Evolutionary conservation across 164 flowering plant genomes (phyloP).

Genomic region (Nelumbo lutea): DNA sequence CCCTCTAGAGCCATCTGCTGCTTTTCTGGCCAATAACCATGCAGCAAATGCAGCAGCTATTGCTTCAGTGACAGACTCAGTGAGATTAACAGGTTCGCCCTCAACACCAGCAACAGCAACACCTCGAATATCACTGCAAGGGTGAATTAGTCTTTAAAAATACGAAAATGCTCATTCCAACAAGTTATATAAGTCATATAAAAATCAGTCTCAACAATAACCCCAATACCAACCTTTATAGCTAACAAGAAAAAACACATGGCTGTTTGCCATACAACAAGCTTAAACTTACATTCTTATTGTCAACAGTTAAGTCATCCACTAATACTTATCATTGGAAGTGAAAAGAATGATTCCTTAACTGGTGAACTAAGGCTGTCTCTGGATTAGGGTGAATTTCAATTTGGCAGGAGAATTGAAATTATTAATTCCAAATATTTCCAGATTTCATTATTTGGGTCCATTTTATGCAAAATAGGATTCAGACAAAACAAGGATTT

Average conservation of each 20-base stretch:
- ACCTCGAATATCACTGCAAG: conserved; percentile 90
- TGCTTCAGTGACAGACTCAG: conserved; percentile 89
- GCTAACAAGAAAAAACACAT: neutral
- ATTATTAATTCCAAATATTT: too few species aligned
- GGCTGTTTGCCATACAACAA: too few species aligned
- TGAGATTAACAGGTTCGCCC: conserved; percentile 86
- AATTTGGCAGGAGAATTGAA: too few species aligned
- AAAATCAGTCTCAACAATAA: neutral
- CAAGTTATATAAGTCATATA: neutral
- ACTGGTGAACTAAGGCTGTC: too few species aligned
- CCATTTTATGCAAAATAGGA: too few species aligned
- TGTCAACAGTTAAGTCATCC: too few species aligned
- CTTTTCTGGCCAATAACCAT: conserved; percentile 78
- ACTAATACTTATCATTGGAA: too few species aligned
- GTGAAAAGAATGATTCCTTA: too few species aligned
- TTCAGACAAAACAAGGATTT: too few species aligned
- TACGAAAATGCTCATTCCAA: neutral
- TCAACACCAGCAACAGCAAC: conserved; percentile 96
- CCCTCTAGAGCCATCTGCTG: conserved; percentile 41
- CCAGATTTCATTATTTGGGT: too few species aligned
- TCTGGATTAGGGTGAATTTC: too few species aligned
- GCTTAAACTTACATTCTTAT: too few species aligned
- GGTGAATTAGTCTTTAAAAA: conserved; percentile 3
- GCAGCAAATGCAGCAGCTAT: conserved; percentile 92
- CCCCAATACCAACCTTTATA: neutral